Conservation (phyloP, 495 filamentous ascomycete genomes). For the Tuber melanosporum region DNA sequence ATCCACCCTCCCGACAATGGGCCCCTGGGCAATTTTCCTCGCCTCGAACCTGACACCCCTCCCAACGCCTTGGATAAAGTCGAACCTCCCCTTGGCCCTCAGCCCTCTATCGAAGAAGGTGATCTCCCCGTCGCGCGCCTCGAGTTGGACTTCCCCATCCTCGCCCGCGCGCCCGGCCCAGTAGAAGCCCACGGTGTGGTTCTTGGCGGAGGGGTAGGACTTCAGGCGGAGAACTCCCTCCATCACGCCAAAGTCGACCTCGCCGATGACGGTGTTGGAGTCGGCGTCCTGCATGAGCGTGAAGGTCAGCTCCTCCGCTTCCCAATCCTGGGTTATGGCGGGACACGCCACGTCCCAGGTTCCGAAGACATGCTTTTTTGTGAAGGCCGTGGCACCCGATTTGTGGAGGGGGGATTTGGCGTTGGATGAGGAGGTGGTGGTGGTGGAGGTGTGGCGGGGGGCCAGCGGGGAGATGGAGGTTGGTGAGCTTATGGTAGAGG, state of each 20-base stretch:
- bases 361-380: conserved; percentile 30
- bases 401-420: conserved; percentile 7
- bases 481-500: background rate
- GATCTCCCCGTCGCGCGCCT: conserved; percentile 21
- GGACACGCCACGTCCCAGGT: conserved; percentile 34
- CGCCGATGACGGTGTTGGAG: conserved; percentile 22
- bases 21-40: conserved; percentile 20
- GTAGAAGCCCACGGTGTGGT: conserved; percentile 19
- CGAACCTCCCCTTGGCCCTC: conserved; percentile 21
- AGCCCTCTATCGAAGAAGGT: conserved; percentile 24
- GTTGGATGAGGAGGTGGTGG: background rate
- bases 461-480: background rate
- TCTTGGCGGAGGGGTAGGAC: conserved; percentile 31
- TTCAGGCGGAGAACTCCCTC: conserved; percentile 20
- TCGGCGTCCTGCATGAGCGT: conserved; percentile 26
- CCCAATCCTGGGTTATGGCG: conserved; percentile 21
- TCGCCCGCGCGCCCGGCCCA: conserved; percentile 19
- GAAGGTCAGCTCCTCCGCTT: conserved; percentile 19
- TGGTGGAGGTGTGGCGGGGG: background rate
- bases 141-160: conserved; percentile 17
- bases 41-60: conserved; percentile 24
- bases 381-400: conserved; percentile 22
- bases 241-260: conserved; percentile 26
- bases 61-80: conserved; percentile 24
- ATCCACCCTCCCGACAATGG: conserved; percentile 25